Conservation (phyloP, 495 filamentous ascomycete genomes). For the Penicillium paxilli region DNA sequence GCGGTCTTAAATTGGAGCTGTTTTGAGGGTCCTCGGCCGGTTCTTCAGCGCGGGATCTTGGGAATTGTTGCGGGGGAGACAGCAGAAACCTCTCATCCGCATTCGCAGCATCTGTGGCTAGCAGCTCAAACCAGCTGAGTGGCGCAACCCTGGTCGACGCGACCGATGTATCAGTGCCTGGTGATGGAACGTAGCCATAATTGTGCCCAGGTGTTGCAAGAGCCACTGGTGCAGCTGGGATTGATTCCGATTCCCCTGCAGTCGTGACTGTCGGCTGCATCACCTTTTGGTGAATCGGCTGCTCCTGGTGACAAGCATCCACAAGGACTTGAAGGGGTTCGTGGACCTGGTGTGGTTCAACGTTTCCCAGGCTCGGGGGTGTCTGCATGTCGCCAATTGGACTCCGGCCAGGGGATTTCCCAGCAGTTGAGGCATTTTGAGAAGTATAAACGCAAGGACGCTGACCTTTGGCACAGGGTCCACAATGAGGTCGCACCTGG, state of each 20-base stretch:
- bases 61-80: constrained; percentile 18
- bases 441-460: constrained; percentile 26
- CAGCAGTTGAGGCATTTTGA: not conserved
- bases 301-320: constrained; percentile 28
- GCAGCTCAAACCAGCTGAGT: constrained; percentile 32
- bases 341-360: constrained; percentile 5
- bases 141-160: constrained; percentile 21
- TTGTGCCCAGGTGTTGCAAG: not conserved
- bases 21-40: constrained; percentile 4
- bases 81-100: constrained; percentile 25
- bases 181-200: constrained; percentile 19
- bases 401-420: not conserved
- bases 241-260: not conserved
- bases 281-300: constrained; percentile 4
- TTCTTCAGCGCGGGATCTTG: not conserved
- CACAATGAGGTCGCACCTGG: constrained; percentile 30
- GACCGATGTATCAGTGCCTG: constrained; percentile 24
- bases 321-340: constrained; percentile 22
- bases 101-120: constrained; percentile 31
- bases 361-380: not conserved
- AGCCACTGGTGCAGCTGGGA: not conserved
- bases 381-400: not conserved
- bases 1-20: constrained; percentile 19
- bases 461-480: constrained; percentile 32
- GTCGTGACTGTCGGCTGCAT: not conserved